These are phyloP conservation scores for Solanum gracilifrons DNA, from an alignment of 257 asterid species.

Conservation along the genomic window DNA sequence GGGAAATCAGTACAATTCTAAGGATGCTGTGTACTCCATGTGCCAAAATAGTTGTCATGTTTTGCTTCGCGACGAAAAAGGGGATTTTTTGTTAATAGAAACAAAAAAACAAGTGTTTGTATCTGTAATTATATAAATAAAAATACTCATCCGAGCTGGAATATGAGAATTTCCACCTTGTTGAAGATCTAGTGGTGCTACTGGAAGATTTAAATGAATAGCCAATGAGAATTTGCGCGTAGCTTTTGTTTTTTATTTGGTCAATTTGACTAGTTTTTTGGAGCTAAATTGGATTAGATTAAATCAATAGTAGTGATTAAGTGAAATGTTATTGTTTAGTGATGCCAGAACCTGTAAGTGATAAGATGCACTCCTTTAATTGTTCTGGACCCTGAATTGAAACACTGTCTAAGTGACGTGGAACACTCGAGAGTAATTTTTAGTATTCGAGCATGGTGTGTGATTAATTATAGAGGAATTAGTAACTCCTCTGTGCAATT, in stretches of 20 bases:
- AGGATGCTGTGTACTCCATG: background rate
- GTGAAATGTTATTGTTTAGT: background rate
- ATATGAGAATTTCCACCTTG: background rate
- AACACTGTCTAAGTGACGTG: background rate
- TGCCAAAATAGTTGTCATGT: background rate
- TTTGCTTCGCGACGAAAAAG: fast-evolving
- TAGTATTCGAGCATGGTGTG: background rate
- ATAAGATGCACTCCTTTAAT: background rate
- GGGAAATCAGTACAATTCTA: background rate
- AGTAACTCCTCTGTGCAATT: background rate
- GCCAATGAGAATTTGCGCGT: background rate
- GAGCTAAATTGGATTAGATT: background rate
- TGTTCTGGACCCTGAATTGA: background rate
- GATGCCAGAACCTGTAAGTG: background rate
- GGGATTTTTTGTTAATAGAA: background rate
- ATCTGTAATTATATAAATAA: background rate
- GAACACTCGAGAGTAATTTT: background rate
- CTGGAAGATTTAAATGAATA: background rate
- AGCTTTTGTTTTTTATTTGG: background rate
- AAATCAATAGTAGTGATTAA: background rate
- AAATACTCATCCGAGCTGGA: background rate
- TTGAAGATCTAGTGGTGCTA: background rate
- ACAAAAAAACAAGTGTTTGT: background rate
- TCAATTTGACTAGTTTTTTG: background rate
- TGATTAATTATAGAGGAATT: background rate